Percentiles rank a stretch among this genome's conserved stretches.
Conservation (phyloP, 2,329 filamentous ascomycete genomes). For the Tolypocladium paradoxum region DNA sequence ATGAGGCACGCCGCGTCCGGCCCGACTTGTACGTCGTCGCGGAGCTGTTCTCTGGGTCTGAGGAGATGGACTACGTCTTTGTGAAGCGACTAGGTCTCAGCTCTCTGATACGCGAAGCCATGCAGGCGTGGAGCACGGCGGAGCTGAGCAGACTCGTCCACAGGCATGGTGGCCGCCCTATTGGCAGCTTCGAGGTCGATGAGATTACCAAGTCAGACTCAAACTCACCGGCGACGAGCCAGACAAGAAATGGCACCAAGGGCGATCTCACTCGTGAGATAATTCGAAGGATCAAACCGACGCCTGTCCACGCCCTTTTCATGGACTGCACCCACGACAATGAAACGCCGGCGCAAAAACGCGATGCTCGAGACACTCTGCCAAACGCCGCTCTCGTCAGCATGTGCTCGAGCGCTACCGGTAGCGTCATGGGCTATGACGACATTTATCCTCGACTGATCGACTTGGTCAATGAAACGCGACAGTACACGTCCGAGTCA, state of each 20-base stretch:
- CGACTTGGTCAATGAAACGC: slow-evolving; percentile 84
- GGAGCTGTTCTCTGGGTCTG: slow-evolving; percentile 89
- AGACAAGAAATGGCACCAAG: slow-evolving; percentile 16
- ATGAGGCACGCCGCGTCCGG: slow-evolving; percentile 80
- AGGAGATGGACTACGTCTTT: slow-evolving; percentile 93
- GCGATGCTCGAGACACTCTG: slow-evolving; percentile 86
- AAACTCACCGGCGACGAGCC: slow-evolving; percentile 20
- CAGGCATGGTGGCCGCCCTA: slow-evolving; percentile 83
- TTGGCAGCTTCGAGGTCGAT: slow-evolving; percentile 95
- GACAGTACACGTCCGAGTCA: slow-evolving; percentile 69
- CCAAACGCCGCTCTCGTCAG: slow-evolving; percentile 88
- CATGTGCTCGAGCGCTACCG: slow-evolving; percentile 91
- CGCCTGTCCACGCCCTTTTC: slow-evolving; percentile 84
- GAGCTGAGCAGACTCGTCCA: slow-evolving; percentile 91
- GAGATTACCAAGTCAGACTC: slow-evolving; percentile 58
- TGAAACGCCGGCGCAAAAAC: slow-evolving; percentile 88
- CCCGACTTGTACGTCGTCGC: slow-evolving; percentile 87
- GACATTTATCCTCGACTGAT: slow-evolving; percentile 89
- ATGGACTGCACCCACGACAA: slow-evolving; percentile 99
- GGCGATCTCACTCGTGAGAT: slow-evolving; percentile 44
- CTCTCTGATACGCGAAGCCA: slow-evolving; percentile 88
- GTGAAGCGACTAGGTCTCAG: slow-evolving; percentile 87
- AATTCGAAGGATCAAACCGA: slow-evolving; percentile 73
- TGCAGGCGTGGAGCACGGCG: slow-evolving; percentile 95
- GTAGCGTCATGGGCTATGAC: slow-evolving; percentile 96